A percentile compares a stretch with the other conserved stretches of the same genome.
These are phyloP conservation scores for Butyriboletus appendiculatus DNA, from an alignment of 1,284 basidiomycete species.

Conservation along the genomic window DNA sequence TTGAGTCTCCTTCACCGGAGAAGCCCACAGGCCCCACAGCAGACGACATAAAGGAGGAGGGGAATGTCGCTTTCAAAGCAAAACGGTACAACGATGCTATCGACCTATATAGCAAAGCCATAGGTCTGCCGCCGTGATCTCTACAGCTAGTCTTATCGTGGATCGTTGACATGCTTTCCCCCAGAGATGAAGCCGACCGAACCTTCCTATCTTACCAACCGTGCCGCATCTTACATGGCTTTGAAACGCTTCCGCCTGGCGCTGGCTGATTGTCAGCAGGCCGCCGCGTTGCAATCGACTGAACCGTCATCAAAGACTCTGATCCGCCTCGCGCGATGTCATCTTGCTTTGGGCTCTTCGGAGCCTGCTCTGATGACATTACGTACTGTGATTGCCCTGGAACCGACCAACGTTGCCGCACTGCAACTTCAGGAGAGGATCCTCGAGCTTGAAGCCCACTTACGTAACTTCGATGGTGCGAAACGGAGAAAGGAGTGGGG, in stretches of 20 bases:
- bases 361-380: conserved; percentile 65
- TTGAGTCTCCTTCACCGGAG: conserved; percentile 19
- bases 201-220: conserved; percentile 80
- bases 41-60: conserved; percentile 69
- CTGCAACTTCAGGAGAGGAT: conserved; percentile 62
- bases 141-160: conserved; percentile 6
- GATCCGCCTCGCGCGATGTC: conserved; percentile 77
- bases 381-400: conserved; percentile 53
- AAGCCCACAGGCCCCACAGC: conserved; percentile 37
- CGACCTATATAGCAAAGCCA: conserved; percentile 78
- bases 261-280: conserved; percentile 77
- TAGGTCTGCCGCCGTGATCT: conserved; percentile 43
- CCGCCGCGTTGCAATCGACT: conserved; percentile 61
- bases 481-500: conserved; percentile 65
- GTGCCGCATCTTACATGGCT: conserved; percentile 85
- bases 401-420: conserved; percentile 57
- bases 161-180: conserved; percentile 7
- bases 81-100: conserved; percentile 71
- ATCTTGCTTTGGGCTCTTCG: conserved; percentile 72
- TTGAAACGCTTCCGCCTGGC: conserved; percentile 76
- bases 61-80: conserved; percentile 75
- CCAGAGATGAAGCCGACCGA: conserved; percentile 67
- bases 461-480: conserved; percentile 62
- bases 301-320: conserved; percentile 66
- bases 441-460: conserved; percentile 60